Evolutionary conservation across 331 rosid genomes (phyloP), one percentile per base, ranked within the genome.

Genomic region (Cydonia oblonga): DNA sequence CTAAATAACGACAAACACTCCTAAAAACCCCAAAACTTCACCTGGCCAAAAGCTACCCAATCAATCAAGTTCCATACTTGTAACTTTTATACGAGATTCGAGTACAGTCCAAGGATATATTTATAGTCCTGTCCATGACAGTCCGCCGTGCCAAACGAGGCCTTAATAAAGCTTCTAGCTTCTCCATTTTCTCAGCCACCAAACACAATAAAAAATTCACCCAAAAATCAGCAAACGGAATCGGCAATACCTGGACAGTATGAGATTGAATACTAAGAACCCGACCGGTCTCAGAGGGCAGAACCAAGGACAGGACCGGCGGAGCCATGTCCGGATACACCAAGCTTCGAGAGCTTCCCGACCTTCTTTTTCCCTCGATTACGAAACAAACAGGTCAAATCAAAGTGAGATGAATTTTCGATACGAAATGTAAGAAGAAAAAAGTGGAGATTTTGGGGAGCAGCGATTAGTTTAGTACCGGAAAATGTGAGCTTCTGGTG

Each of bases 241-340:
- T 9, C 66, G 4, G 22, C 22, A 65, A 40, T 69, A 91, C 97
- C 97, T 86, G 97, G 70, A 92, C 96, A 32, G 97, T 92, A 73
- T 92, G 97, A 44, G 97, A 92, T 74, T 92, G 96, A 81, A 92
- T 92, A 69, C 97, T 92, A 65, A 92, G 96, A 76, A 92, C 89
- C 79, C 97, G 93, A 68, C 97, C 93, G 28, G 97, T 87, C 63
- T 73, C 90, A 7, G 97, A 86, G n/a, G 96, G 97, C 75, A 92
- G 85, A 74, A 84, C 96, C 40, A 92, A 72, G 5, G 97, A 89
- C 32, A 92, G 96, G 66, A 92, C 77, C 23, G 93, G 97, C 73
- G 97, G 97, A 74, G 89, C 72, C 97, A 92, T 92, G 71, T 18
- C 38, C n/a, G 75, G 68, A 68, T 42, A 66, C 7, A 29, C 65